These are phyloP conservation scores for Huntiella savannae DNA, from an alignment of 2,329 filamentous ascomycete species.

Conservation along the genomic window DNA sequence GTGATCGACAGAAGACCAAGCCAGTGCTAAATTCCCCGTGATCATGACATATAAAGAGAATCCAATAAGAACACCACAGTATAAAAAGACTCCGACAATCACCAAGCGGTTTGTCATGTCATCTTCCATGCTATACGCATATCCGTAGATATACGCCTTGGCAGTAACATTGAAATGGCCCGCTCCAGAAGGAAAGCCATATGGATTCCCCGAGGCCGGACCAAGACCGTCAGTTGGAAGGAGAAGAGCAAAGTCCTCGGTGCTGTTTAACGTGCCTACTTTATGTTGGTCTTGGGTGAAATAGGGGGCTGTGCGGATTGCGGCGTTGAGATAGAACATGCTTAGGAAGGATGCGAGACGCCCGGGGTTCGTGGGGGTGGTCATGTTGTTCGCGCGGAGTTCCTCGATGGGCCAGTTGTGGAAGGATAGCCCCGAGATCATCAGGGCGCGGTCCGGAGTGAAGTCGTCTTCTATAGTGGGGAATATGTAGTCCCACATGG, in stretches of 20 bases:
- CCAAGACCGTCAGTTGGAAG: constrained; percentile 1
- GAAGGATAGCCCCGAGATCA: too few relatives aligned
- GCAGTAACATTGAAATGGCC: neutral
- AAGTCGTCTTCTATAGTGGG: neutral
- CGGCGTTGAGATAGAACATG: neutral
- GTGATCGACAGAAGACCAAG: constrained; percentile 1
- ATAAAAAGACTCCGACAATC: neutral
- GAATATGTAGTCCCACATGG: neutral
- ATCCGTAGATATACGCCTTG: constrained; percentile 5
- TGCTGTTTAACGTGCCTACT: too few relatives aligned
- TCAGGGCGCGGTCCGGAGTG: too few relatives aligned
- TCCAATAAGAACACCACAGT: neutral
- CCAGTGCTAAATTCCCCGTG: neutral
- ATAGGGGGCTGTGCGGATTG: neutral
- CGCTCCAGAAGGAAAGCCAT: neutral
- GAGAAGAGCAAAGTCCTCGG: neutral
- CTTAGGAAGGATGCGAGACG: neutral
- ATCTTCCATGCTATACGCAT: constrained; percentile 1
- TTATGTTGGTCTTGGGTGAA: neutral
- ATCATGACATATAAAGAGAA: neutral
- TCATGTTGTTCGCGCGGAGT: neutral
- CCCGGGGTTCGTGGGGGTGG: neutral
- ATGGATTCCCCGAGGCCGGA: neutral
- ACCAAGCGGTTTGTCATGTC: constrained; percentile 1
- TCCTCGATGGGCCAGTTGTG: neutral